phyloP scores from a whole-genome alignment of 2,329 filamentous ascomycete species.

The Pseudocercospora macadamiae region DNA sequence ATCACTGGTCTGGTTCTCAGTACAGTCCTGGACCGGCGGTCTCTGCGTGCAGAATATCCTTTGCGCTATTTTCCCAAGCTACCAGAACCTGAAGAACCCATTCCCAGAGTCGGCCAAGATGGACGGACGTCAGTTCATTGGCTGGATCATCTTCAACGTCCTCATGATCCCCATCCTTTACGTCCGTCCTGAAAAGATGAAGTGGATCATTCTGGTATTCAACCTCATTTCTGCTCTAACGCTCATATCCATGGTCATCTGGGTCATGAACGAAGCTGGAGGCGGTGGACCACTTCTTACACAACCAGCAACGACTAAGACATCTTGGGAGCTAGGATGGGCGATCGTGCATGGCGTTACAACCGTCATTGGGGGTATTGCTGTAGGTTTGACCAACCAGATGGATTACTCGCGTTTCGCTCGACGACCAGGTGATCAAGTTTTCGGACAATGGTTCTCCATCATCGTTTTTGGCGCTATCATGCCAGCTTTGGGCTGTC shows the following conservation, averaged over 20 bases:
- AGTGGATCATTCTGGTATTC: slow-evolving; percentile 46
- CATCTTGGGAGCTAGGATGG: slow-evolving; percentile 48
- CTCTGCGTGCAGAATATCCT: slow-evolving; percentile 56
- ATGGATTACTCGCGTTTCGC: slow-evolving; percentile 41
- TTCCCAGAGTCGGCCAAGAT: slow-evolving; percentile 52
- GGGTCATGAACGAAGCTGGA: slow-evolving; percentile 61
- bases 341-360: slow-evolving; percentile 44
- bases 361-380: slow-evolving; percentile 48
- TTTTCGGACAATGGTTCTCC: slow-evolving; percentile 49
- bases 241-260: slow-evolving; percentile 55
- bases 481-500: slow-evolving; percentile 59
- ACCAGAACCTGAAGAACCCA: slow-evolving; percentile 55
- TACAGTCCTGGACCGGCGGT: slow-evolving; percentile 66
- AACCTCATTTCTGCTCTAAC: slow-evolving; percentile 53
- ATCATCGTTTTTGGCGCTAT: slow-evolving; percentile 54
- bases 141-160: slow-evolving; percentile 49
- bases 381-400: slow-evolving; percentile 51
- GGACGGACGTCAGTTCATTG: slow-evolving; percentile 50
- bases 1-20: slow-evolving; percentile 56
- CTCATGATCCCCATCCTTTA: slow-evolving; percentile 51
- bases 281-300: slow-evolving; percentile 48
- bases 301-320: slow-evolving; percentile 28
- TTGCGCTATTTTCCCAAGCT: slow-evolving; percentile 61
- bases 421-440: slow-evolving; percentile 45
- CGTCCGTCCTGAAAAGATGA: slow-evolving; percentile 48